Evolutionary conservation across 1,139 yeast species (phyloP).

Genomic region (Taphrina confusa): DNA sequence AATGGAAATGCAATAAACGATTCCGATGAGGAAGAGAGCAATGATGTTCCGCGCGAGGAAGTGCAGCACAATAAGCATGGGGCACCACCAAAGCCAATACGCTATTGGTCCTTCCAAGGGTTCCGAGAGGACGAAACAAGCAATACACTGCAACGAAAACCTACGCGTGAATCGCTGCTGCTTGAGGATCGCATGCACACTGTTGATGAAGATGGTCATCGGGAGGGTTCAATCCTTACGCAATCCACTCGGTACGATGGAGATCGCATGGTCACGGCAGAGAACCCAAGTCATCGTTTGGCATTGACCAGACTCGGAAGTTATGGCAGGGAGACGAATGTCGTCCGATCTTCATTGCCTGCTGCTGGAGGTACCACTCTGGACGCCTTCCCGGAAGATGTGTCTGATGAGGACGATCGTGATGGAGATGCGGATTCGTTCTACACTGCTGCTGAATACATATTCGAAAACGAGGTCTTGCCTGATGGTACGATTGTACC

Average conservation of each 20-base stretch:
- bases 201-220: background rate
- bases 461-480: conserved; percentile 19
- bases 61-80: conserved; percentile 12
- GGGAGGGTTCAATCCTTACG: conserved; percentile 17
- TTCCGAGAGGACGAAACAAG: conserved; percentile 31
- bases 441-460: conserved; percentile 30
- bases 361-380: background rate
- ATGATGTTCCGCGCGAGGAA: conserved; percentile 26
- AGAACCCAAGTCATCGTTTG: conserved; percentile 8
- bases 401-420: conserved; percentile 8
- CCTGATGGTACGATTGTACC: conserved; percentile 26
- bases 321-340: conserved; percentile 1
- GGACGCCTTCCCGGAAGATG: conserved; percentile 9
- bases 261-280: conserved; percentile 14
- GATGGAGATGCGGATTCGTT: conserved; percentile 25
- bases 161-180: conserved; percentile 2
- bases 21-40: conserved; percentile 31
- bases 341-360: background rate
- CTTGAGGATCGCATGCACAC: background rate
- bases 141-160: conserved; percentile 9
- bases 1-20: conserved; percentile 17
- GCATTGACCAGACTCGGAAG: conserved; percentile 22
- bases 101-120: conserved; percentile 37
- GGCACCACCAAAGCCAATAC: conserved; percentile 10
- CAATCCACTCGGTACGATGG: conserved; percentile 12